These are phyloP conservation scores for Erysiphe pulchra DNA, from an alignment of 2,329 filamentous ascomycete species.

Conservation along the genomic window DNA sequence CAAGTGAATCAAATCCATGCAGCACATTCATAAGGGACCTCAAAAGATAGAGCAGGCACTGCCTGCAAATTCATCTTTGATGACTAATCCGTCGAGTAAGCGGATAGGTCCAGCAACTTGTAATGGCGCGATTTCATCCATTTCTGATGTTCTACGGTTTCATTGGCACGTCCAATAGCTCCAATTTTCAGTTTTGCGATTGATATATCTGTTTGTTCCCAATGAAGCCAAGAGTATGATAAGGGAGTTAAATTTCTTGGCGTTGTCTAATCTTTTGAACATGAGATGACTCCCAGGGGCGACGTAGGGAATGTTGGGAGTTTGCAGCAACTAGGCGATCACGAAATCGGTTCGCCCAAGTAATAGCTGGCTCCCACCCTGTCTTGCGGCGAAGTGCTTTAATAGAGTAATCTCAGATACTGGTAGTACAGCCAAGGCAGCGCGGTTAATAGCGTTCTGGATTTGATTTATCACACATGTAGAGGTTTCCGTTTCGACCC, in stretches of 20 bases:
- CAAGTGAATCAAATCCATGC: not conserved
- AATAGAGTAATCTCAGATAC: not conserved
- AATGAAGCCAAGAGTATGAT: not conserved
- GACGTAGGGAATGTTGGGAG: not conserved
- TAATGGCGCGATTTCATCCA: not conserved
- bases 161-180: not conserved
- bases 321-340: not conserved
- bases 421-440: not conserved
- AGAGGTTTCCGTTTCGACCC: not conserved
- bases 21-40: not conserved
- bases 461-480: not conserved
- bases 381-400: not conserved
- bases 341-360: not conserved
- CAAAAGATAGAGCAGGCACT: not conserved
- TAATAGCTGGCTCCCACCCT: not conserved
- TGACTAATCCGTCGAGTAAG: not conserved
- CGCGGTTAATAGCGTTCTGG: not conserved
- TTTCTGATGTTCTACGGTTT: not conserved
- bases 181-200: not conserved
- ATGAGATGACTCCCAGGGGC: not conserved
- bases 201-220: not conserved
- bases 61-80: not conserved
- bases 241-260: not conserved
- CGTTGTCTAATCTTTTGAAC: not conserved
- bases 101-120: not conserved